Evolutionary conservation across 1,139 yeast species (phyloP).

Genomic region (Hemisphaericaspora subhashii): DNA sequence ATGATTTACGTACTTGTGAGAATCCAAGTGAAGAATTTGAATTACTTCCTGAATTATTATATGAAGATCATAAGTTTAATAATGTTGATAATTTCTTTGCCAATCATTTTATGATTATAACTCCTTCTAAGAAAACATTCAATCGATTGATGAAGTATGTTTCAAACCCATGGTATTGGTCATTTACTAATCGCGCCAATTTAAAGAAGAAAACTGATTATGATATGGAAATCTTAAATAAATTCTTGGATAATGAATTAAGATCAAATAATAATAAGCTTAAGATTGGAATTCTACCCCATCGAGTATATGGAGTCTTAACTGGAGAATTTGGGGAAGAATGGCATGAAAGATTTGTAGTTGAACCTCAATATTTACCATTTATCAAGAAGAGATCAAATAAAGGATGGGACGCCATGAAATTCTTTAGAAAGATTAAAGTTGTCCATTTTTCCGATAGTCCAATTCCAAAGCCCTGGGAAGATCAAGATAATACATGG

Average conservation of each 20-base stretch:
- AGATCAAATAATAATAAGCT: conserved; percentile 19
- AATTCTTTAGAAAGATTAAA: conserved; percentile 21
- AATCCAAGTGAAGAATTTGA: conserved; percentile 11
- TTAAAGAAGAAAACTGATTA: conserved; percentile 31
- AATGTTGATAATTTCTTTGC: conserved; percentile 35
- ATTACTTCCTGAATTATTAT: conserved; percentile 21
- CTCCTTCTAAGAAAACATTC: conserved; percentile 33
- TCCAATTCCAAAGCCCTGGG: conserved; percentile 53
- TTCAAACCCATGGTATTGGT: conserved; percentile 35
- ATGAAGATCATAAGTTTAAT: conserved; percentile 31
- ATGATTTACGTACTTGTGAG: conserved; percentile 9
- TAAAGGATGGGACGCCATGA: conserved; percentile 29
- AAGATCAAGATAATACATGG: conserved; percentile 16
- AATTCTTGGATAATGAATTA: conserved; percentile 26
- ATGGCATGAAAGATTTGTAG: conserved; percentile 24
- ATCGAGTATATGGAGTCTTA: conserved; percentile 45
- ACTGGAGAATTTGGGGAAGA: conserved; percentile 48
- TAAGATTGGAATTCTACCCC: conserved; percentile 43
- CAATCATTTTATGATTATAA: conserved; percentile 47
- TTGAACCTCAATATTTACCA: conserved; percentile 37
- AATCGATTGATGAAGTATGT: conserved; percentile 30
- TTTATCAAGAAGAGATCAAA: conserved; percentile 22
- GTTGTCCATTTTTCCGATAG: conserved; percentile 45
- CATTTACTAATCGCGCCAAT: conserved; percentile 20
- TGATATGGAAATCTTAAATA: conserved; percentile 54